phyloP scores from a whole-genome alignment of 78 protist genomes.

The Cavenderia fasciculata region DNA sequence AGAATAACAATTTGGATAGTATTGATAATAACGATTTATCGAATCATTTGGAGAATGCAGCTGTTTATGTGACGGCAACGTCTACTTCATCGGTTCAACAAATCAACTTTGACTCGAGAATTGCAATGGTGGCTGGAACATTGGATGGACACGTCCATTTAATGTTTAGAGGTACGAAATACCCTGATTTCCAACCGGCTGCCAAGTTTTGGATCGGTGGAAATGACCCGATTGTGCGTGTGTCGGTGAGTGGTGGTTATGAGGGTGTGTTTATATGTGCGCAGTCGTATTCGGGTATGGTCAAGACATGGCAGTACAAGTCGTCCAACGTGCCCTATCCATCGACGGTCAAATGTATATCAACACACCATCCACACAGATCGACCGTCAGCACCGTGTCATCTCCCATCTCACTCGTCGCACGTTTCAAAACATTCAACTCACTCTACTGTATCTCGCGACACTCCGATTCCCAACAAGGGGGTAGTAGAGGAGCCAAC shows the following conservation, averaged over 20 bases:
- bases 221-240: slow-evolving; percentile 1
- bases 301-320: slow-evolving; percentile 46
- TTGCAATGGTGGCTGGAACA: slow-evolving; percentile 8
- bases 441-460: neutral
- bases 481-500: too few species aligned
- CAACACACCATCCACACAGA: neutral
- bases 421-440: slow-evolving; percentile 10
- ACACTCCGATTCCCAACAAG: neutral
- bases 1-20: neutral
- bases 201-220: neutral
- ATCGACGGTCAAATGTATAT: neutral
- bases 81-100: neutral
- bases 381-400: neutral
- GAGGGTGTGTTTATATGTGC: slow-evolving; percentile 54
- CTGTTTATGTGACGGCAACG: neutral
- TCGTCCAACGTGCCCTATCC: neutral
- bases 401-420: neutral
- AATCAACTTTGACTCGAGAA: neutral
- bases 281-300: neutral
- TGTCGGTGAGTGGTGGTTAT: slow-evolving; percentile 32
- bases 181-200: neutral
- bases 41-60: neutral
- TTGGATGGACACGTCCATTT: slow-evolving; percentile 16
- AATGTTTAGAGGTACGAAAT: neutral
- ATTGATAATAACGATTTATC: neutral